Evolutionary conservation across 257 asterid species (phyloP).

Genomic region (Cynanchum wilfordii): DNA sequence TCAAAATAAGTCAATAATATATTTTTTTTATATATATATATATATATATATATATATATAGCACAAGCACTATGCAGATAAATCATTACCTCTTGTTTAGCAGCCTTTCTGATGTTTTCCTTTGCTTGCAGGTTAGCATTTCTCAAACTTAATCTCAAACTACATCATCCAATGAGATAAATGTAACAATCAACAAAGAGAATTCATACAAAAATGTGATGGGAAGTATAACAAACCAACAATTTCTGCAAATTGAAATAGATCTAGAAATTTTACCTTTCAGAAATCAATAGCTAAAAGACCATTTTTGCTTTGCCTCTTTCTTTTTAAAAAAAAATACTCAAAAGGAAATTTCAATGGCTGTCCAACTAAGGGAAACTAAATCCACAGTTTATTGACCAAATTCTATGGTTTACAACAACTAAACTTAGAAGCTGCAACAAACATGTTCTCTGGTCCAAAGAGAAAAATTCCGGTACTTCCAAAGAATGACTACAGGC

Average conservation of each 20-base stretch:
- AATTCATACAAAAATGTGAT: neutral
- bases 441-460: neutral
- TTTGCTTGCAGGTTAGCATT: constrained; percentile 88
- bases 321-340: neutral
- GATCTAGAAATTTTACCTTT: neutral
- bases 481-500: neutral
- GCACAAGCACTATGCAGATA: neutral
- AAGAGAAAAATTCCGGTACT: neutral
- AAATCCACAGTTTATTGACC: neutral
- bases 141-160: constrained; percentile 67
- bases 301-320: neutral
- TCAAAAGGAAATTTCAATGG: neutral
- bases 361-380: neutral
- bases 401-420: neutral
- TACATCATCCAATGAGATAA: constrained; percentile 23
- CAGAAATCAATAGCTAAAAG: neutral
- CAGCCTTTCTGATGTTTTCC: constrained; percentile 71
- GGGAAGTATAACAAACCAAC: neutral
- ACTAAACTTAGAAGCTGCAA: neutral
- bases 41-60: no score
- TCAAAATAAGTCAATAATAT: neutral
- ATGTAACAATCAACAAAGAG: neutral
- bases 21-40: no score
- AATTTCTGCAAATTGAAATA: neutral
- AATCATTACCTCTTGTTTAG: constrained; percentile 68